A percentile compares a stretch with the other conserved stretches of the same genome.
Evolutionary conservation across 768 basidiomycete species (phyloP).

Genomic region (Panaeolus cyanescens): DNA sequence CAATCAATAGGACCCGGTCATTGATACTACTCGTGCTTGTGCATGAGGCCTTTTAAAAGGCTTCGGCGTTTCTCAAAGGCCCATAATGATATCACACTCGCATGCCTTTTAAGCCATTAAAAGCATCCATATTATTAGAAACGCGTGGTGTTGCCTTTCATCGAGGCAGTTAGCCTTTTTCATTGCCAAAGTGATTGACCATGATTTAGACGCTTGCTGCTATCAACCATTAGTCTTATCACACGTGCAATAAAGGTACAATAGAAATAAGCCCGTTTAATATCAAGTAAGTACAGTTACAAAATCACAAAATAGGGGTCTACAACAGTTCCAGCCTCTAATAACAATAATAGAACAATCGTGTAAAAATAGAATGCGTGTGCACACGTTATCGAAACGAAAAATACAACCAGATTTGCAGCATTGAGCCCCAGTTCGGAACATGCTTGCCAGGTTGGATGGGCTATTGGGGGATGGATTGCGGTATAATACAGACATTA

Average conservation of each 20-base stretch:
- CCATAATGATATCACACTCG: no score
- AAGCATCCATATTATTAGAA: neutral
- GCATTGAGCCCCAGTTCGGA: neutral
- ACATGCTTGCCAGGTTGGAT: no score
- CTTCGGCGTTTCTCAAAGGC: no score
- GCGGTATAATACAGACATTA: neutral
- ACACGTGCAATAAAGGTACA: no score
- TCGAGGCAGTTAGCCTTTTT: neutral
- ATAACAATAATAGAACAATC: neutral
- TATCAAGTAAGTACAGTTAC: neutral
- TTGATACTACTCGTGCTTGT: no score
- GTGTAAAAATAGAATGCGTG: neutral
- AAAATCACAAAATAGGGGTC: neutral
- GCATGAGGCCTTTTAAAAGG: no score
- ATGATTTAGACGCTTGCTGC: neutral
- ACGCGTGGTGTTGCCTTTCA: neutral
- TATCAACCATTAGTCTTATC: neutral
- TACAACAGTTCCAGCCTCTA: neutral
- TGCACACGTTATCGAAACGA: neutral
- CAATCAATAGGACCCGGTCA: no score
- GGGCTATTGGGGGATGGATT: no score
- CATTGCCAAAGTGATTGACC: neutral
- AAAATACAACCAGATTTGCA: neutral
- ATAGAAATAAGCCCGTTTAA: no score
- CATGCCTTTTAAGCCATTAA: neutral